Base-by-base conservation (phyloP, 2,329 filamentous ascomycete species). In the Aspergillus ochraceoroseus region DNA sequence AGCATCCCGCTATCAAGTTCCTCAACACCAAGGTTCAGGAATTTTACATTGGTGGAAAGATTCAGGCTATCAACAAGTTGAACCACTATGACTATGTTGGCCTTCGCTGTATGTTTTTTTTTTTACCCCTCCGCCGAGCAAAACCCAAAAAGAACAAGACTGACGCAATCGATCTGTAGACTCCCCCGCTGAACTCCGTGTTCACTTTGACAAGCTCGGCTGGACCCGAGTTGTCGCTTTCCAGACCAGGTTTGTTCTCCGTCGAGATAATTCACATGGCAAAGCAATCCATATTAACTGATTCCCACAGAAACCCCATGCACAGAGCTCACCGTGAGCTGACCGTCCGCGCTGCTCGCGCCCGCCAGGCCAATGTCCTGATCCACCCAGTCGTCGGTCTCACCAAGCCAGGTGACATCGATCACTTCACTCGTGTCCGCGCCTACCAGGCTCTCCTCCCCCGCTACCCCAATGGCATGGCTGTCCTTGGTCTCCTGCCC, bases 61-160 rank as follows among this genome's bases (percentile, higher is more conserved):
- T 98, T 51, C 87, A 96, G 65, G 92, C 92, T 48, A 82, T 98
- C 65, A 90, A 90, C 77, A 85, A 87, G 56, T 78, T 95, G 47
- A 88, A 94, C 73, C 92, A 98, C 77, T 98, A 98, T 74, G 92
- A 98, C 74, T 96, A 96, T 73, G 87, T 96, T 55, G 92, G 86
- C 61, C 80, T 96, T 44, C 82, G 92, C 74, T 96, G 85, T 87
- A 76, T 68, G 83, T 67, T 20, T 12, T 37, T 19, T 18, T 13
- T 37, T 19, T 18, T 13, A 9, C 19, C 25, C 27, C 36, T 34
- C 22, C 46, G 13, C 20, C 30, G 35, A 28, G n/a, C 8, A 28
- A 17, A 14, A 18, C 28, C 14, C 36, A 22, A 38, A 19, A 22
- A 26, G 27, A 7, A 27, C 13, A 23, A 26, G 22, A 30, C 42